These are phyloP conservation scores for Microbotryum lychnidis-dioicae DNA, from an alignment of 1,284 basidiomycete genomes.

Conservation along the genomic window DNA sequence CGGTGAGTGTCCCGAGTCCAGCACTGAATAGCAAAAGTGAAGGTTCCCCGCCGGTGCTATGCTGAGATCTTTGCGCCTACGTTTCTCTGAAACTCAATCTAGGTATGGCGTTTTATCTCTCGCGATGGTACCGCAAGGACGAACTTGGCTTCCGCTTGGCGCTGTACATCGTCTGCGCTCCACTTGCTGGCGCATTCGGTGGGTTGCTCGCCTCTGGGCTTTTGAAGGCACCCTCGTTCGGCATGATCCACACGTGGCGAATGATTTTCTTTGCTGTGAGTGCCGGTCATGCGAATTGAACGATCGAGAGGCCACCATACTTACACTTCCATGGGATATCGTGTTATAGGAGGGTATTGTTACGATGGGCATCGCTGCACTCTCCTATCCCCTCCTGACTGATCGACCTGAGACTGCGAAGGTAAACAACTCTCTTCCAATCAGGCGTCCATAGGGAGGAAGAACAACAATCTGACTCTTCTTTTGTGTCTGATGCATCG, in stretches of 20 bases:
- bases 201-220: slow-evolving; percentile 32
- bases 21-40: background rate
- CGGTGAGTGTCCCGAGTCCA: background rate
- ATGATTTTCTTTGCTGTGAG: slow-evolving; percentile 34
- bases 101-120: slow-evolving; percentile 36
- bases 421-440: too few relatives aligned
- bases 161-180: slow-evolving; percentile 26
- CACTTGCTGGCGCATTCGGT: slow-evolving; percentile 35
- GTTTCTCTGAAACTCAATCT: slow-evolving; percentile 33
- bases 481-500: too few relatives aligned
- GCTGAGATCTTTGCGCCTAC: background rate
- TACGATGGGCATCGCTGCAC: slow-evolving; percentile 37
- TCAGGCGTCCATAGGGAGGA: too few relatives aligned
- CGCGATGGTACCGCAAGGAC: slow-evolving; percentile 39
- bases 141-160: slow-evolving; percentile 39
- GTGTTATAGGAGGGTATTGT: slow-evolving; percentile 42
- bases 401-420: slow-evolving; percentile 38
- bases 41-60: background rate
- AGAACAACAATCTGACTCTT: too few relatives aligned
- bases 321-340: too few relatives aligned
- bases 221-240: slow-evolving; percentile 25
- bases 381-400: slow-evolving; percentile 38
- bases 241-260: slow-evolving; percentile 27
- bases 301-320: too few relatives aligned
- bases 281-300: too few relatives aligned